Evolutionary conservation across 805 yeast genomes (phyloP), one percentile per base, ranked within the genome.

Genomic region (Metschnikowia shivogae): DNA sequence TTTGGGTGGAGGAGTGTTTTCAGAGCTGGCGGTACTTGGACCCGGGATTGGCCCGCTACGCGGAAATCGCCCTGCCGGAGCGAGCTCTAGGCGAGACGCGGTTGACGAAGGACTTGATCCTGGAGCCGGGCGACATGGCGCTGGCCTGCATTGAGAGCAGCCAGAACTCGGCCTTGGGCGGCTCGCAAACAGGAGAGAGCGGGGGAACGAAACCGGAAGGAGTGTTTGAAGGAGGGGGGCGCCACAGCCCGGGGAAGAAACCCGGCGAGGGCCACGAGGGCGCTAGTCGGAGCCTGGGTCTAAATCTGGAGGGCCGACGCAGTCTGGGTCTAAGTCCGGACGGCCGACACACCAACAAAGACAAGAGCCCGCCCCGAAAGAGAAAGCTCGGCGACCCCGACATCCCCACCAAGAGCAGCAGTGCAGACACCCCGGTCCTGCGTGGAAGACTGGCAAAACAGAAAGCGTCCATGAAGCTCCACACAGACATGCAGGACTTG

Each of bases 1-100:
- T 82, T 11, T 92, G 99, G 99, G 64, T 92, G 11, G 98, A 92
- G 58, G 90, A 86, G 44, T 77, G 89, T 34, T 92, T 74, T 48
- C 53, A 64, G 9, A 63, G 73, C 37, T 86, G 93, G 90, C 66
- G 64, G 41, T 52, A 72, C 5, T 73, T 76, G 52, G 78, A 81
- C 32, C 73, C 62, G 4, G 54, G 65, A 0, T 57, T 62, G 12
- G 70, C 77, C 3, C 68, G 77, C 28, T 87, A 78, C 61, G 59
- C 8, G 26, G 26, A 28, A 17, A 5, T 37, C 24, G 40, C n/a
- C 26, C 7, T 9, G 8, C 40, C 40, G 4, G 11, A 5, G n/a
- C n/a, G n/a, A n/a, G 34, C 19, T 10, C 22, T 37, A 33, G 40
- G 40, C 3, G 26, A 37, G 11, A 37, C 40, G 6, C 33, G 34